These are phyloP conservation scores for Alternaria postmessia DNA, from an alignment of 2,329 filamentous ascomycete species.

Conservation along the genomic window DNA sequence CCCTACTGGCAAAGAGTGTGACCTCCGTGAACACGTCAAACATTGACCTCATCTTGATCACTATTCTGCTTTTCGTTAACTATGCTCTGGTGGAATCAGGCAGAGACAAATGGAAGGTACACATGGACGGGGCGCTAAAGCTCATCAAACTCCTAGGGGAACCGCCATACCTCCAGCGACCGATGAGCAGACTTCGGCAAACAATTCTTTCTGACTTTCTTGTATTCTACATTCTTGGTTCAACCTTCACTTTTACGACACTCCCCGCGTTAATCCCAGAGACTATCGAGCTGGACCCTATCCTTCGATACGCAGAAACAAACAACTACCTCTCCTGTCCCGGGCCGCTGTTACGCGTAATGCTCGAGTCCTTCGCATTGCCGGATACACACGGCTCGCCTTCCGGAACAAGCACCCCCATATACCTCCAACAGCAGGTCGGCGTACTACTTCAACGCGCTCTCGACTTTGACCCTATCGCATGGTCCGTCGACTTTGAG, in stretches of 20 bases:
- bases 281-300: slow-evolving; percentile 42
- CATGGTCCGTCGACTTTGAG: slow-evolving; percentile 44
- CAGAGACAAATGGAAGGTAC: slow-evolving; percentile 60
- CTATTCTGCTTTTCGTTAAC: slow-evolving; percentile 59
- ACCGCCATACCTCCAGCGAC: slow-evolving; percentile 34
- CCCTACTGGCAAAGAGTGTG: slow-evolving; percentile 50
- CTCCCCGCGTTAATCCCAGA: slow-evolving; percentile 41
- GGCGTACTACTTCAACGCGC: slow-evolving; percentile 35
- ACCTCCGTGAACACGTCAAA: slow-evolving; percentile 39
- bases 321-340: slow-evolving; percentile 53
- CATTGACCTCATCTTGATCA: slow-evolving; percentile 55
- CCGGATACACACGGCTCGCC: slow-evolving; percentile 31
- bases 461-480: slow-evolving; percentile 41
- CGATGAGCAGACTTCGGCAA: slow-evolving; percentile 45
- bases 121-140: slow-evolving; percentile 60
- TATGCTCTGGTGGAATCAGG: slow-evolving; percentile 62
- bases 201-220: slow-evolving; percentile 48
- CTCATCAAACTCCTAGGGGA: slow-evolving; percentile 53
- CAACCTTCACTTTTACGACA: slow-evolving; percentile 42
- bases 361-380: slow-evolving; percentile 48
- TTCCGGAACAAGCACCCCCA: slow-evolving; percentile 15
- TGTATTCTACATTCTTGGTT: slow-evolving; percentile 48
- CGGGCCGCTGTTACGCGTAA: slow-evolving; percentile 45
- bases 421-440: slow-evolving; percentile 37
- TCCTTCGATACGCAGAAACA: slow-evolving; percentile 50